Conservation (phyloP, 352 stramenopile genomes). For the Pythium grandisporangium region DNA sequence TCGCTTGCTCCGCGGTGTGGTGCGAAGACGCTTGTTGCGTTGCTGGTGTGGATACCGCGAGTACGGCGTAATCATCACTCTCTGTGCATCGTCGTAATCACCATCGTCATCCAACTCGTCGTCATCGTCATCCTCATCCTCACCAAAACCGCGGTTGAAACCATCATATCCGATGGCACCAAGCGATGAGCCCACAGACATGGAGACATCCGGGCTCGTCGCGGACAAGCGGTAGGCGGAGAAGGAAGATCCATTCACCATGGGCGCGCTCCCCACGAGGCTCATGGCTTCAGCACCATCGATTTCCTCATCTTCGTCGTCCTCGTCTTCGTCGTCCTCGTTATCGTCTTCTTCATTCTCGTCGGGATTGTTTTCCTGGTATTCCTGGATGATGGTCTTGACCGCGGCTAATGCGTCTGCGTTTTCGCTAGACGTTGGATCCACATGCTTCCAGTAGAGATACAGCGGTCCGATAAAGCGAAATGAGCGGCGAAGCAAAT, state of each 20-base stretch:
- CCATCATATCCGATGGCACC: too few relatives aligned
- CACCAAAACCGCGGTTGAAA: too few relatives aligned
- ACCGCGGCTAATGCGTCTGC: constrained; percentile 45
- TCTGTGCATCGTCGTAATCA: too few relatives aligned
- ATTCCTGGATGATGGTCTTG: constrained; percentile 48
- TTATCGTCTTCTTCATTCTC: constrained; percentile 20
- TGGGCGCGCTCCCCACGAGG: constrained; percentile 40
- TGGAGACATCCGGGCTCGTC: constrained; percentile 30
- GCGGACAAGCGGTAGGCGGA: constrained; percentile 37
- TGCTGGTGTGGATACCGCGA: constrained; percentile 10
- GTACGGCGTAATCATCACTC: too few relatives aligned
- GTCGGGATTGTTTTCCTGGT: constrained; percentile 39
- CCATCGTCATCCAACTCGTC: constrained; percentile 10
- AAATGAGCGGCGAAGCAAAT: constrained; percentile 91
- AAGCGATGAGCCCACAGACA: constrained; percentile 49
- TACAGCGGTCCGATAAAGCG: constrained; percentile 91
- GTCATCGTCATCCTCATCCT: too few relatives aligned
- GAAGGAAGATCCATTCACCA: constrained; percentile 31
- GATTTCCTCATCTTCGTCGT: constrained; percentile 25
- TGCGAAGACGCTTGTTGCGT: not conserved
- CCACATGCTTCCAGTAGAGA: constrained; percentile 90
- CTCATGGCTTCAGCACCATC: constrained; percentile 43
- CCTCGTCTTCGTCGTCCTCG: constrained; percentile 31
- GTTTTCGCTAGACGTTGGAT: constrained; percentile 70
- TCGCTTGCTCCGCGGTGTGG: constrained; percentile 9